Evolutionary conservation across 371 early-diverging fungal genomes (phyloP).

Genomic region (Entomophthora muscae): DNA sequence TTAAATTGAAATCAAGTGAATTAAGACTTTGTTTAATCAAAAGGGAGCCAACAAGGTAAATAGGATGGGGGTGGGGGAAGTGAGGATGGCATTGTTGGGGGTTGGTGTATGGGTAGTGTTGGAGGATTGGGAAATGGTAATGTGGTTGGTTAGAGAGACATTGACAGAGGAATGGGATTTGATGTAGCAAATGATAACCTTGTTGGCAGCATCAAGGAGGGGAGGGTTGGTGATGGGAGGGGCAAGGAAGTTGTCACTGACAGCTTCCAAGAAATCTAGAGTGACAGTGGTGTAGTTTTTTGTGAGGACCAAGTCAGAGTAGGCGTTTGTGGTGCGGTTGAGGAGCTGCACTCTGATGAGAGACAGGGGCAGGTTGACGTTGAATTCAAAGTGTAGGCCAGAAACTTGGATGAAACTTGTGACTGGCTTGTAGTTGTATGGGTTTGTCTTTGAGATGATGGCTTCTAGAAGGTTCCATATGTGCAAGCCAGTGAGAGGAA

Average conservation of each 20-base stretch:
- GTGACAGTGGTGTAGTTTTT: conserved; percentile 26
- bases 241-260: conserved; percentile 35
- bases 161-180: conserved; percentile 9
- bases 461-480: conserved; percentile 21
- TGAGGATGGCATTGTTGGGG: too few relatives aligned
- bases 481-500: conserved; percentile 22
- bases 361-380: conserved; percentile 7
- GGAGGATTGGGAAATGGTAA: too few relatives aligned
- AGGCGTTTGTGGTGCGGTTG: conserved; percentile 7
- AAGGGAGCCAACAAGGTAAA: too few relatives aligned
- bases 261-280: conserved; percentile 29
- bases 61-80: too few relatives aligned
- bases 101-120: too few relatives aligned
- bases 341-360: conserved; percentile 8
- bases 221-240: conserved; percentile 1
- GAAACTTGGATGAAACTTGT: conserved; percentile 21
- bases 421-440: conserved; percentile 12
- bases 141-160: neutral
- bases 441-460: conserved; percentile 11
- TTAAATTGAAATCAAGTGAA: too few relatives aligned
- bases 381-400: conserved; percentile 11
- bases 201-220: conserved; percentile 15
- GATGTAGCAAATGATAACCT: conserved; percentile 17
- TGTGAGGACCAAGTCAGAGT: conserved; percentile 13
- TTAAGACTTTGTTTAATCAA: too few relatives aligned